Evolutionary conservation across 2,329 filamentous ascomycete species (phyloP).

Genomic region (Venturia asperata): DNA sequence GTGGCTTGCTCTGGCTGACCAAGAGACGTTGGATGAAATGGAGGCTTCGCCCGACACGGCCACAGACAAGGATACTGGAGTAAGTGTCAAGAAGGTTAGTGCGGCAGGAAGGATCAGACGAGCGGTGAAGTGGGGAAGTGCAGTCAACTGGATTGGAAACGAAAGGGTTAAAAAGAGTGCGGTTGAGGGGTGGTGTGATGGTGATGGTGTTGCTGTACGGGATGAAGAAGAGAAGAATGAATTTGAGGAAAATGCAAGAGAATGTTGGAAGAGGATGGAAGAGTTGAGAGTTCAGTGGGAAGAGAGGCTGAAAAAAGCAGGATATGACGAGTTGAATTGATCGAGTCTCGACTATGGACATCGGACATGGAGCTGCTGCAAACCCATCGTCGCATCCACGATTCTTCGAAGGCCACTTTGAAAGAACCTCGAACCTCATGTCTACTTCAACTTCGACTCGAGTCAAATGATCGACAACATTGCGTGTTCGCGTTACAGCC

Average conservation of each 20-base stretch:
- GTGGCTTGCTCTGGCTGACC: conserved; percentile 67
- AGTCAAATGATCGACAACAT: too few relatives aligned
- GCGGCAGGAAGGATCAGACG: conserved; percentile 26
- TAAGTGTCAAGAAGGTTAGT: background rate
- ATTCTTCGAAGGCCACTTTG: too few relatives aligned
- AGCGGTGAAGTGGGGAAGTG: conserved; percentile 77
- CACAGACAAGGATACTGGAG: background rate
- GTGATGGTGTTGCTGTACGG: conserved; percentile 38
- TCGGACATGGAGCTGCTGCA: too few relatives aligned
- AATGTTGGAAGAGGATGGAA: conserved; percentile 67
- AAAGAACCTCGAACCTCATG: too few relatives aligned
- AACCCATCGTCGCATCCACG: too few relatives aligned
- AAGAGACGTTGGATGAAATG: conserved; percentile 53
- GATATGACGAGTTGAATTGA: conserved; percentile 18
- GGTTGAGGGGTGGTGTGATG: conserved; percentile 54
- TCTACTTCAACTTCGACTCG: too few relatives aligned
- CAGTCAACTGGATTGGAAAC: conserved; percentile 52
- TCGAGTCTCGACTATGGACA: background rate
- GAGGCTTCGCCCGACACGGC: conserved; percentile 31
- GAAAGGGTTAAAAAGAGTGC: conserved; percentile 67
- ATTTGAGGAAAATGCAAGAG: conserved; percentile 56
- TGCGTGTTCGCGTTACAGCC: too few relatives aligned
- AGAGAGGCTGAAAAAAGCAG: conserved; percentile 31
- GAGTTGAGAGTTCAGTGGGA: conserved; percentile 59
- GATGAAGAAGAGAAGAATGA: conserved; percentile 48